Percentiles rank a stretch among this genome's conserved stretches.
These are phyloP conservation scores for Rosa persica DNA, from an alignment of 306 rosid genomes.

Conservation along the genomic window DNA sequence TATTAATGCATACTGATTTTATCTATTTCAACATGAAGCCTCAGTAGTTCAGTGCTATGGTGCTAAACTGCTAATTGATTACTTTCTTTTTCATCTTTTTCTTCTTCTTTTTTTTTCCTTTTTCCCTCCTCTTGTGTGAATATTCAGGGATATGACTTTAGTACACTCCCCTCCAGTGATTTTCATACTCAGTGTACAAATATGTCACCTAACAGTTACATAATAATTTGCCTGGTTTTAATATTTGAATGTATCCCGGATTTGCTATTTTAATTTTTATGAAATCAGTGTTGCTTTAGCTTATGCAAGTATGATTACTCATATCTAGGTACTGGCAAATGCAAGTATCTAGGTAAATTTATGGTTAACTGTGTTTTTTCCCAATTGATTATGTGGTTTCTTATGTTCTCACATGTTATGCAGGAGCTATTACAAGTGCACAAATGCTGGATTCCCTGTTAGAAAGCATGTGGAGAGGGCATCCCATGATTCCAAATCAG, in stretches of 20 bases:
- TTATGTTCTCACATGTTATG: constrained; percentile 29
- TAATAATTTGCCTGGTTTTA: not conserved
- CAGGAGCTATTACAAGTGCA: constrained; percentile 99
- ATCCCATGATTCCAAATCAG: constrained; percentile 95
- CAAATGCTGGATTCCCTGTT: constrained; percentile 91
- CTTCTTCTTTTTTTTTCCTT: too few relatives aligned
- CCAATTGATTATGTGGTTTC: constrained; percentile 12
- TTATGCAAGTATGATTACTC: not conserved
- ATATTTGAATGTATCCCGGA: not conserved
- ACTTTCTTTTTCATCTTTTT: too few relatives aligned
- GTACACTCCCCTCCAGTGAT: not conserved
- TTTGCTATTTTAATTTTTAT: not conserved
- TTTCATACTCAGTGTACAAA: not conserved
- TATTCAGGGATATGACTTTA: too few relatives aligned
- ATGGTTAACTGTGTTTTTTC: constrained; percentile 13
- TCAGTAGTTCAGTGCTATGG: not conserved
- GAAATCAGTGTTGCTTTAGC: not conserved
- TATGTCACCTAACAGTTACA: not conserved
- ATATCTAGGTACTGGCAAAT: not conserved
- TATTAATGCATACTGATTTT: not conserved
- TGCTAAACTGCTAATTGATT: not conserved
- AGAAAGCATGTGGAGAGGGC: constrained; percentile 98
- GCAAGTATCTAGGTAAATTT: too few relatives aligned
- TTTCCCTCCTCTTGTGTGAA: too few relatives aligned
- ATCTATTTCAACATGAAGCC: not conserved